Evolutionary conservation across 192 early-diverging fungal species (phyloP).

Genomic region (Rhizoclosmatium globosum): DNA sequence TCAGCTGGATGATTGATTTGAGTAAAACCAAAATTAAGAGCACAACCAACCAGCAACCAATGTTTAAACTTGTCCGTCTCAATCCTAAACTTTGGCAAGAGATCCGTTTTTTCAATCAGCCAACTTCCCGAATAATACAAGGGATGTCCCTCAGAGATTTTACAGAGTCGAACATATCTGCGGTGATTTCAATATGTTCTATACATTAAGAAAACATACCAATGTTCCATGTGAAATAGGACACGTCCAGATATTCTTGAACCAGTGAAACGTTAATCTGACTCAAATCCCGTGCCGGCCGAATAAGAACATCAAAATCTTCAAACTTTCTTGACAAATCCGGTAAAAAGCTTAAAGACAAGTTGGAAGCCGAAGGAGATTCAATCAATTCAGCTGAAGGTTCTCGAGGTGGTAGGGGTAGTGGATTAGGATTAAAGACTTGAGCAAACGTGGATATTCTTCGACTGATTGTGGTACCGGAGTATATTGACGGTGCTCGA

Average conservation of each 20-base stretch:
- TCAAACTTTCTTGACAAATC: slow-evolving; percentile 18
- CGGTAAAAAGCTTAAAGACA: background rate
- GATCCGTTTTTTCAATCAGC: slow-evolving; percentile 45
- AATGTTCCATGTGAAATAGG: slow-evolving; percentile 31
- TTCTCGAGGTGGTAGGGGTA: background rate
- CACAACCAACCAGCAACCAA: slow-evolving; percentile 53
- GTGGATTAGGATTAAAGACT: background rate
- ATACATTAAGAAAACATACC: background rate
- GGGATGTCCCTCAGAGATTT: slow-evolving; percentile 55
- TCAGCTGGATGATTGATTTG: slow-evolving; percentile 41
- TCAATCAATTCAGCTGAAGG: background rate
- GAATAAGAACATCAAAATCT: slow-evolving; percentile 6
- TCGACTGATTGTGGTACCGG: background rate
- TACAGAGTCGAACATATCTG: slow-evolving; percentile 51
- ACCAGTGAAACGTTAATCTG: background rate
- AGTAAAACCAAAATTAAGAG: background rate
- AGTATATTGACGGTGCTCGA: slow-evolving; percentile 1
- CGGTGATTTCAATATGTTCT: background rate
- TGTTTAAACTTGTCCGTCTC: slow-evolving; percentile 48
- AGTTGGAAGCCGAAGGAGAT: background rate
- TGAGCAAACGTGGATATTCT: slow-evolving; percentile 11
- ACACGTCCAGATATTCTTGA: slow-evolving; percentile 15
- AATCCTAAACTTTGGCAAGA: slow-evolving; percentile 39
- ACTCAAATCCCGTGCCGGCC: slow-evolving; percentile 11
- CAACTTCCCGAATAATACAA: slow-evolving; percentile 51